Evolutionary conservation across 306 rosid species (phyloP).

Genomic region (Cucumis melo): DNA sequence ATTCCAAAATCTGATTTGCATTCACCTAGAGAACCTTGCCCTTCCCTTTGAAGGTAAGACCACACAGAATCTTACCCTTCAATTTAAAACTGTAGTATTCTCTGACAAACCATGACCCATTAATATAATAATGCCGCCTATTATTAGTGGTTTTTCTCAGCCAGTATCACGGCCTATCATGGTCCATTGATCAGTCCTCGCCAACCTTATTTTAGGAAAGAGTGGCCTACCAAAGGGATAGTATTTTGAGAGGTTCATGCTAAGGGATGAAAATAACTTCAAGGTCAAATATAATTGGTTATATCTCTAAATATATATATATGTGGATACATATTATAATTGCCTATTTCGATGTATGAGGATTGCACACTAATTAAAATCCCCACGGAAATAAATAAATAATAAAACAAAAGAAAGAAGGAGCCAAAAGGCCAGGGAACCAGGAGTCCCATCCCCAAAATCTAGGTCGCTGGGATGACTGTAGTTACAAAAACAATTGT

Average conservation of each 20-base stretch:
- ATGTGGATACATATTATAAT: background rate
- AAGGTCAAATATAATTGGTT: too few species aligned
- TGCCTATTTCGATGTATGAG: background rate
- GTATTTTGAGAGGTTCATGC: background rate
- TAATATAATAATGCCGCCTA: background rate
- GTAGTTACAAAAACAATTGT: too few species aligned
- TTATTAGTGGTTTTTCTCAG: background rate
- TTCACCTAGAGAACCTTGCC: background rate
- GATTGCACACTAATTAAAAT: background rate
- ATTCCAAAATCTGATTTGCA: background rate
- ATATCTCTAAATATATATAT: too few species aligned
- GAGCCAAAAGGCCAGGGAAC: too few species aligned
- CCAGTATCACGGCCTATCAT: background rate
- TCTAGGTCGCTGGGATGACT: too few species aligned
- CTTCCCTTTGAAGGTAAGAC: background rate
- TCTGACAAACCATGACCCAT: background rate
- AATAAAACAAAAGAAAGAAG: too few species aligned
- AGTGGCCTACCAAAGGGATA: background rate
- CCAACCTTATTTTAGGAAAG: background rate
- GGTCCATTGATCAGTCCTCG: background rate
- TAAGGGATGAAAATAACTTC: background rate
- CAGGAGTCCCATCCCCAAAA: too few species aligned
- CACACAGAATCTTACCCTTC: background rate
- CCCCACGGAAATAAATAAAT: too few species aligned
- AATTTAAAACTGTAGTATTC: background rate